These are phyloP conservation scores for Panicum miliaceum DNA, from an alignment of 176 grass and related monocot species.

Conservation along the genomic window DNA sequence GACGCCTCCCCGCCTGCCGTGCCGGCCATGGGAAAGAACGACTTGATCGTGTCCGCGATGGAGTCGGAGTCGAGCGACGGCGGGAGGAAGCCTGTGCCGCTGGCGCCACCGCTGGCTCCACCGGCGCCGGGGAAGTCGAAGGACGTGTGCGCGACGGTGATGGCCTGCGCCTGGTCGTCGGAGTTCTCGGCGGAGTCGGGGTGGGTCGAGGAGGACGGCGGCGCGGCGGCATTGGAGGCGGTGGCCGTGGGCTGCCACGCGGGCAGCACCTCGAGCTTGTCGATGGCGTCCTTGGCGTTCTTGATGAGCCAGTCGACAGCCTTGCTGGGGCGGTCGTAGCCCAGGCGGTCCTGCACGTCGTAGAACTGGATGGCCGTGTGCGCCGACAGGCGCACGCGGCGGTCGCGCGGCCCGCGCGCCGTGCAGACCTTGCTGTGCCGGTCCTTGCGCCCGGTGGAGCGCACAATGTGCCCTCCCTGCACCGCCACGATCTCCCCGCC, in stretches of 20 bases:
- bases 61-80: constrained; percentile 85
- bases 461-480: constrained; percentile 94
- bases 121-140: constrained; percentile 53
- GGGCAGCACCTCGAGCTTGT: constrained; percentile 77
- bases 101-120: not conserved
- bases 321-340: constrained; percentile 98
- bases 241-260: constrained; percentile 66
- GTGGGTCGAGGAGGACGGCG: constrained; percentile 48
- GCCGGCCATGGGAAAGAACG: constrained; percentile 86
- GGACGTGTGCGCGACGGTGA: constrained; percentile 54
- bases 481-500: constrained; percentile 88
- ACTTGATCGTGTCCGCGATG: constrained; percentile 98
- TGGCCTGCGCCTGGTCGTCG: constrained; percentile 60
- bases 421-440: constrained; percentile 99
- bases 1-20: constrained; percentile 39
- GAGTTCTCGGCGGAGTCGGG: constrained; percentile 54
- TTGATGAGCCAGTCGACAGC: constrained; percentile 98
- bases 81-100: constrained; percentile 64
- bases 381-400: constrained; percentile 81
- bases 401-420: constrained; percentile 79
- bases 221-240: constrained; percentile 44
- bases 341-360: constrained; percentile 92
- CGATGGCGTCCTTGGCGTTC: constrained; percentile 92
- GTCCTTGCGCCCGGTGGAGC: constrained; percentile 92
- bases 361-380: constrained; percentile 99